Evolutionary conservation across 352 stramenopile species (phyloP).

Genomic region (Pythium folliculosum): DNA sequence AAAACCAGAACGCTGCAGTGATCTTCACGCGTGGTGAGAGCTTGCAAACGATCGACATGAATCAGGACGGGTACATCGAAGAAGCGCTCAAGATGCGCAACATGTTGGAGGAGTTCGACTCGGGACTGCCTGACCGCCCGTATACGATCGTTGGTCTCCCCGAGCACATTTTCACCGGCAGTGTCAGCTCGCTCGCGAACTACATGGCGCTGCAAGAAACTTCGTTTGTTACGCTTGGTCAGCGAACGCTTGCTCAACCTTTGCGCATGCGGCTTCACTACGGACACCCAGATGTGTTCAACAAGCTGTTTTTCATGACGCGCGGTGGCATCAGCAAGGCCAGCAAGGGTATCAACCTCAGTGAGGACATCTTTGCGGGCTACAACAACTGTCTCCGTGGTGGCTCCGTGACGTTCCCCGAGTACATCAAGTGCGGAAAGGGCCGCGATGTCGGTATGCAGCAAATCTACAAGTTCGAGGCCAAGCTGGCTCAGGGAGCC

Average conservation of each 20-base stretch:
- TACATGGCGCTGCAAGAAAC: conserved; percentile 99
- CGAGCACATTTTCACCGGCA: conserved; percentile 99
- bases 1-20: conserved; percentile 99
- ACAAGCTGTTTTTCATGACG: conserved; percentile 99
- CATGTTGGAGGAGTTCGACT: conserved; percentile 97
- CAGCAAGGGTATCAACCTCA: conserved; percentile 99
- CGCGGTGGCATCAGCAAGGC: conserved; percentile 98
- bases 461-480: conserved; percentile 99
- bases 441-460: conserved; percentile 99
- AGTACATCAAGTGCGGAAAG: conserved; percentile 99
- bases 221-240: conserved; percentile 98
- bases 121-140: conserved; percentile 66
- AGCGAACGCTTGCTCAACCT: conserved; percentile 95
- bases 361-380: conserved; percentile 99
- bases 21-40: conserved; percentile 98
- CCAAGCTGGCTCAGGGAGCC: conserved; percentile 96
- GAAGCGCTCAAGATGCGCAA: conserved; percentile 99
- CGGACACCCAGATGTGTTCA: conserved; percentile 98
- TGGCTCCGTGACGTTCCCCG: conserved; percentile 96
- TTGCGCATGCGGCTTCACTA: conserved; percentile 98
- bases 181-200: conserved; percentile 97
- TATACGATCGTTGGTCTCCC: conserved; percentile 97
- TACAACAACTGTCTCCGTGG: conserved; percentile 99
- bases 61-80: conserved; percentile 99
- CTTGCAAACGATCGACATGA: conserved; percentile 99